Evolutionary conservation across 1,284 basidiomycete species (phyloP), one percentile per base, ranked within the genome.

Genomic region (Pseudozyma pruni): DNA sequence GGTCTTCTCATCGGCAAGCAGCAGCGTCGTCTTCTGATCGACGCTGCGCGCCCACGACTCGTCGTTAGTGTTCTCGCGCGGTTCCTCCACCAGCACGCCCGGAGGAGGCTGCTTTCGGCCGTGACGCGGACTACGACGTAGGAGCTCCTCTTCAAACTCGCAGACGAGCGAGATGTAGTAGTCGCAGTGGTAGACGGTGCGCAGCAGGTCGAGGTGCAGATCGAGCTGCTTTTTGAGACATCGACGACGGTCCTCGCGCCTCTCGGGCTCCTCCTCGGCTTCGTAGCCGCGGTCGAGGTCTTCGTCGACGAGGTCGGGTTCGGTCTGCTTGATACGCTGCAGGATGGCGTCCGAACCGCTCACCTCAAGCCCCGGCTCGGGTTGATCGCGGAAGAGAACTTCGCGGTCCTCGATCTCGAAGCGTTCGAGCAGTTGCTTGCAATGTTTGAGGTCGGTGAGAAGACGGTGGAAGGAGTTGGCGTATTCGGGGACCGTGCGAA

Each of bases 71-170:
- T 50, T 46, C 6, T 68, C 68, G 0, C 63, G 49, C 33, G 64
- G 64, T 32, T 59, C 54, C 34, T 75, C 74, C 5, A 71, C 50
- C 4, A 59, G 34, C 22, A 29, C 22, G 9, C 67, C 67, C 3
- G 49, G 14, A 10, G 60, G 31, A n/a, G 66, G 69, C 49, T 63
- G 66, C 35, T 68, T 74, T 10, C 76, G 56, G 22, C 60, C 74
- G 39, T 76, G 72, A 27, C 61, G 61, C 2, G 72, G 64, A 23
- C 67, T 67, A 4, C 74, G 57, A 10, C 79, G 74, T 25, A 72
- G 47, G 0, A 81, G 75, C 50, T 81, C 79, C 31, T 81, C 78
- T 16, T 72, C 62, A 43, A 76, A 81, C 44, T 81, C 79, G 52
- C 75, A 76, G 5, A 70, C 46, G 34, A 72, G 59, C 43, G 68